These are phyloP conservation scores for Thalia dealbata DNA, from an alignment of 176 grass and related monocot species.

Conservation along the genomic window DNA sequence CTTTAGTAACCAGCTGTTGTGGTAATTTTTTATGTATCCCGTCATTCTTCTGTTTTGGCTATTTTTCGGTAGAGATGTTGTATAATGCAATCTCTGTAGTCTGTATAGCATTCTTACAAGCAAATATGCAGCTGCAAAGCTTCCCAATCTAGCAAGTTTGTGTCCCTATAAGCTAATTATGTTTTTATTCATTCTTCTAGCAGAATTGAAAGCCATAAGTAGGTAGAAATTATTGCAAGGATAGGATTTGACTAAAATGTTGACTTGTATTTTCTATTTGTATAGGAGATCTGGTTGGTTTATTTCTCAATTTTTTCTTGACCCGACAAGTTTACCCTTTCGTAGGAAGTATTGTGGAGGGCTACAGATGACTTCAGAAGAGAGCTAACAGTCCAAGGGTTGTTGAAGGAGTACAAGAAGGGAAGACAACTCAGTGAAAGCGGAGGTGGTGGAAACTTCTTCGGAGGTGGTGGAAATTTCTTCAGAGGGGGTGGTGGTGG, in stretches of 20 bases:
- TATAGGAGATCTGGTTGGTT: background rate
- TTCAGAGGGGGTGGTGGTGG: slow-evolving; percentile 30
- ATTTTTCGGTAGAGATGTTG: too few relatives aligned
- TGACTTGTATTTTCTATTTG: background rate
- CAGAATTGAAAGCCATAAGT: background rate
- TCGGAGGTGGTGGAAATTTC: slow-evolving; percentile 24
- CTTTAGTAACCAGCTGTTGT: too few relatives aligned
- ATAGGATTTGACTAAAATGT: background rate
- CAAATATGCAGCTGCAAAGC: too few relatives aligned
- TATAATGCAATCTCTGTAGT: too few relatives aligned
- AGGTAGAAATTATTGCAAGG: background rate
- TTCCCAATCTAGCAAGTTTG: too few relatives aligned
- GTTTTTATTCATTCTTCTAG: background rate
- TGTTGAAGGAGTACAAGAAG: slow-evolving; percentile 32
- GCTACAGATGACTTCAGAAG: slow-evolving; percentile 39
- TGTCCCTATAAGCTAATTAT: background rate
- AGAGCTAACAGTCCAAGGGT: slow-evolving; percentile 34
- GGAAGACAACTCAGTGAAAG: slow-evolving; percentile 29
- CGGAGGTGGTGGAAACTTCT: slow-evolving; percentile 46
- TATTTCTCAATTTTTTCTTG: background rate
- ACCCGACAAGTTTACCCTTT: slow-evolving; percentile 16
- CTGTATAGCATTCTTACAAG: too few relatives aligned
- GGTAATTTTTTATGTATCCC: too few relatives aligned
- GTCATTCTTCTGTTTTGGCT: too few relatives aligned
- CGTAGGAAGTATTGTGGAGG: slow-evolving; percentile 58